These are phyloP conservation scores for Colletotrichum sp. DNA, from an alignment of 2,329 filamentous ascomycete species.

Conservation along the genomic window DNA sequence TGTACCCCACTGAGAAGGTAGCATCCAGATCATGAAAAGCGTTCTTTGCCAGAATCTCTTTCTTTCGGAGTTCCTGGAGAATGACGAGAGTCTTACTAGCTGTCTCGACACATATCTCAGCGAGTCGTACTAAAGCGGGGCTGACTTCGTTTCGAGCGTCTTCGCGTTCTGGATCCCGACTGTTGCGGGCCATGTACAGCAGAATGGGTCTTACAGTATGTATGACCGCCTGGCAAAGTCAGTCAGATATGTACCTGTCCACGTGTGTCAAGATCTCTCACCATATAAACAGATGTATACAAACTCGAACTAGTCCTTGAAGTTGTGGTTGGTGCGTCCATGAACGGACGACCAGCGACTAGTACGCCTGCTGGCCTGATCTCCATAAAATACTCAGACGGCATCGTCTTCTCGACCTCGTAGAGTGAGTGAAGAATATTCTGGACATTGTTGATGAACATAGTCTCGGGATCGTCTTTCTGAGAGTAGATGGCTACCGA, in stretches of 20 bases:
- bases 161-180: background rate
- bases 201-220: conserved; percentile 10
- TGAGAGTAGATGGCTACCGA: background rate
- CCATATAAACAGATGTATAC: background rate
- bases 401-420: conserved; percentile 9
- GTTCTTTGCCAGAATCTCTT: conserved; percentile 5
- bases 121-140: background rate
- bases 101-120: conserved; percentile 13
- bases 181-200: conserved; percentile 10
- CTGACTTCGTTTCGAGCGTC: background rate
- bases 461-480: background rate
- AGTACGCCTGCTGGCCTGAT: background rate
- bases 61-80: background rate
- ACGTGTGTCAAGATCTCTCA: background rate
- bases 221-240: background rate
- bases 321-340: background rate
- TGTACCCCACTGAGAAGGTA: conserved; percentile 6
- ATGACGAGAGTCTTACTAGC: conserved; percentile 12
- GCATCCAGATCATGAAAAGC: conserved; percentile 10
- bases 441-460: conserved; percentile 1
- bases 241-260: background rate
- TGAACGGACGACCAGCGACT: background rate
- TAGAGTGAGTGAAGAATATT: background rate
- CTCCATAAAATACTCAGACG: background rate
- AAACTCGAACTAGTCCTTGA: conserved; percentile 4